Conservation (phyloP, 352 stramenopile species). For the Globisporangium perplexum region DNA sequence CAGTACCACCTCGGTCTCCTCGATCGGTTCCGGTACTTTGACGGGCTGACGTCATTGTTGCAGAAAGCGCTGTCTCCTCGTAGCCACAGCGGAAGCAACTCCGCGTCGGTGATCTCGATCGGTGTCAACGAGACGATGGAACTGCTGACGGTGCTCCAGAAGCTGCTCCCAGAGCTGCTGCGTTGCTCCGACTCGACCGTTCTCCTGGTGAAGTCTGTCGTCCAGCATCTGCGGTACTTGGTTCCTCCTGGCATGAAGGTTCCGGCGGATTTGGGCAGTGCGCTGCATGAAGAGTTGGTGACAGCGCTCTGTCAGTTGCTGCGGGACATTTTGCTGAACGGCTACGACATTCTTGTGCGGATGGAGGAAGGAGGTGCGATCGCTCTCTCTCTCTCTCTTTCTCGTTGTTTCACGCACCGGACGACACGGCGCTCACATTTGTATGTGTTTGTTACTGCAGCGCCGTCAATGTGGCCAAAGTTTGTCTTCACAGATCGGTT, state of each 20-base stretch:
- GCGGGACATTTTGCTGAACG: conserved; percentile 62
- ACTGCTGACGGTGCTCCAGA: conserved; percentile 62
- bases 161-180: conserved; percentile 67
- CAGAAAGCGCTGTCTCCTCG: conserved; percentile 75
- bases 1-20: conserved; percentile 77
- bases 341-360: conserved; percentile 66
- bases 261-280: conserved; percentile 27
- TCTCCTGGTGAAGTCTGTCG: conserved; percentile 68
- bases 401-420: not conserved
- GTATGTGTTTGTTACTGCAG: conserved; percentile 17
- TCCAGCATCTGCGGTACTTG: conserved; percentile 75
- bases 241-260: conserved; percentile 50
- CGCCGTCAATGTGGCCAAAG: conserved; percentile 57
- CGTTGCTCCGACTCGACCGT: conserved; percentile 42
- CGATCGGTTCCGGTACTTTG: conserved; percentile 72
- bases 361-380: conserved; percentile 74
- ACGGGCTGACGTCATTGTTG: conserved; percentile 67
- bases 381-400: not conserved
- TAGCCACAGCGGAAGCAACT: conserved; percentile 18
- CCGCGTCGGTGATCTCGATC: conserved; percentile 43
- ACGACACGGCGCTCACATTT: not conserved
- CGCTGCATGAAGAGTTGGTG: conserved; percentile 65
- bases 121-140: conserved; percentile 76
- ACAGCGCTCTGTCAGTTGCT: conserved; percentile 67
- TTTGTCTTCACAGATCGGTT: conserved; percentile 73